These are phyloP conservation scores for Pseudogymnoascus sp. DNA, from an alignment of 2,329 filamentous ascomycete genomes.

Conservation along the genomic window DNA sequence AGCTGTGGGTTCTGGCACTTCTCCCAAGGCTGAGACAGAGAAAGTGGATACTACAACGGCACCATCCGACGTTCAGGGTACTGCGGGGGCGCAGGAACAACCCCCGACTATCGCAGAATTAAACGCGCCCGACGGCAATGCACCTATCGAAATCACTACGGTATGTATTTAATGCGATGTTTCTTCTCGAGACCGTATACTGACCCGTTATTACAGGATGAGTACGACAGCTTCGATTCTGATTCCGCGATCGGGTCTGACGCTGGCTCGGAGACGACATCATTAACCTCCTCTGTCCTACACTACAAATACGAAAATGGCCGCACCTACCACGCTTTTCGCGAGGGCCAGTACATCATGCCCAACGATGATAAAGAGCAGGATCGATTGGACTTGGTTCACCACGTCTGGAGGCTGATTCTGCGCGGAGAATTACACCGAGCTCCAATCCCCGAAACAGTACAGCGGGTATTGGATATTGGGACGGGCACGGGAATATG, in stretches of 20 bases:
- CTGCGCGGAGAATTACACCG: conserved; percentile 6
- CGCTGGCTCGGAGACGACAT: conserved; percentile 17
- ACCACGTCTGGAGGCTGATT: conserved; percentile 7
- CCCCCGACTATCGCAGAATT: background rate
- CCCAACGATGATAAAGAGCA: conserved; percentile 14
- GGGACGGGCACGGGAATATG: conserved; percentile 16
- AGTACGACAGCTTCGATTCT: background rate
- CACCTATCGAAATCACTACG: background rate
- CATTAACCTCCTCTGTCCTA: conserved; percentile 37
- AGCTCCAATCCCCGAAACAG: conserved; percentile 12
- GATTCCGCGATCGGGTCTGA: conserved; percentile 9
- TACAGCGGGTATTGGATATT: conserved; percentile 13
- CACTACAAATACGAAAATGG: conserved; percentile 41
- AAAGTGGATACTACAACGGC: background rate
- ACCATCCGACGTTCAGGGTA: background rate
- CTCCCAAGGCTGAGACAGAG: too few species aligned
- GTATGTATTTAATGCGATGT: background rate
- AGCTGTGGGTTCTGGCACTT: background rate
- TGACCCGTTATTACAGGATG: background rate
- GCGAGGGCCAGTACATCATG: conserved; percentile 8
- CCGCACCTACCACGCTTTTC: conserved; percentile 36
- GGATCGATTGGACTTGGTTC: conserved; percentile 15
- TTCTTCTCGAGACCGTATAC: background rate
- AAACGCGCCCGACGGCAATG: background rate
- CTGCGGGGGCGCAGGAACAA: background rate